Evolutionary conservation across 106 monocot genomes (phyloP).

Genomic region (Agapanthus africanus): DNA sequence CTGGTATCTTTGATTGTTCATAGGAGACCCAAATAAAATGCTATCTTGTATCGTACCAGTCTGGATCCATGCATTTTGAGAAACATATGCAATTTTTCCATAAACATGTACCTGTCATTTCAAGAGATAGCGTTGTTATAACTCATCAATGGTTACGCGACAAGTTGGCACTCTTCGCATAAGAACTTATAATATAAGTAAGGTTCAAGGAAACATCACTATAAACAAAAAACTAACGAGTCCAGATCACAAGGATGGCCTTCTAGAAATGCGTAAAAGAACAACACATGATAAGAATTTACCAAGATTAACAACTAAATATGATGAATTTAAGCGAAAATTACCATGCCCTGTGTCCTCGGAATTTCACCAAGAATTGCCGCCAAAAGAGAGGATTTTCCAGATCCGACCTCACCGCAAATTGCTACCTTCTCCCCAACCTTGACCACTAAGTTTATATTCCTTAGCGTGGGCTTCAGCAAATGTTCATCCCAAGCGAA

Average conservation of each 20-base stretch:
- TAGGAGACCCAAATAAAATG: conserved; percentile 69
- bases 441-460: conserved; percentile 48
- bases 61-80: conserved; percentile 94
- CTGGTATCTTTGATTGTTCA: conserved; percentile 63
- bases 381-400: conserved; percentile 87
- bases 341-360: conserved; percentile 54
- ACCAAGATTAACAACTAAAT: too few relatives aligned
- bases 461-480: conserved; percentile 42
- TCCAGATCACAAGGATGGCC: too few relatives aligned
- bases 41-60: conserved; percentile 78
- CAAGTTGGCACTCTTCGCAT: too few relatives aligned
- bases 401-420: conserved; percentile 97
- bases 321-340: too few relatives aligned
- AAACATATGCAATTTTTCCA: conserved; percentile 88
- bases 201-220: too few relatives aligned
- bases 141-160: too few relatives aligned
- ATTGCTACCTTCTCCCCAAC: conserved; percentile 78
- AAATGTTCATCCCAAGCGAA: conserved; percentile 78
- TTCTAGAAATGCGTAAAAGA: too few relatives aligned
- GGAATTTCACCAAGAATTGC: conserved; percentile 87
- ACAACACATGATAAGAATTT: too few relatives aligned
- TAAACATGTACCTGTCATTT: conserved; percentile 56
- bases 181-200: too few relatives aligned
- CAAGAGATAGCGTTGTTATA: background rate
- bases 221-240: too few relatives aligned